A percentile compares a stretch with the other conserved stretches of the same genome.
Evolutionary conservation across 2,329 filamentous ascomycete genomes (phyloP).

Genomic region (Pseudogymnoascus sp.): DNA sequence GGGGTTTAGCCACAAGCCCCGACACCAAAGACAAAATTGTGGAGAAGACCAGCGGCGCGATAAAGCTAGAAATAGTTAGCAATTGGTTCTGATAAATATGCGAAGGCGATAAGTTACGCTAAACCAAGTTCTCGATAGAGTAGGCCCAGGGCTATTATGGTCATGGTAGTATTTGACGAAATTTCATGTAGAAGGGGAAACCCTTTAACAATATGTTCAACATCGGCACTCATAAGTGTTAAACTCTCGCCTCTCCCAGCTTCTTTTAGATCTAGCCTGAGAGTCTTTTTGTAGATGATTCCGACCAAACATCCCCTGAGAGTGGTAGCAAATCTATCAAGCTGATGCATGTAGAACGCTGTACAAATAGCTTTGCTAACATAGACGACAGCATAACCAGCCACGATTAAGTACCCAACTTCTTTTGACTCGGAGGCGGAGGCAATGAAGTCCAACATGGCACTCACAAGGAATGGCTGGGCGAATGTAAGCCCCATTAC

Average conservation of each 20-base stretch:
- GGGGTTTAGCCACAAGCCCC: background rate
- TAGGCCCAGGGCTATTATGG: constrained; percentile 24
- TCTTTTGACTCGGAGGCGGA: background rate
- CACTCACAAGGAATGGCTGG: background rate
- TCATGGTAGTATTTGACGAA: constrained; percentile 26
- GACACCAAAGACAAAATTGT: constrained; percentile 3
- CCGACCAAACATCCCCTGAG: constrained; percentile 22
- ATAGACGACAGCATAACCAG: background rate
- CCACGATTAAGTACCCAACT: background rate
- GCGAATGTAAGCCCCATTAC: background rate
- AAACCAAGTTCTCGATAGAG: constrained; percentile 24
- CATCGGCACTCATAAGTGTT: constrained; percentile 37
- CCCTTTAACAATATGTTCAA: constrained; percentile 33
- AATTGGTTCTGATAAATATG: background rate
- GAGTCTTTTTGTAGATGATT: constrained; percentile 24
- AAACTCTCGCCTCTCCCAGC: background rate
- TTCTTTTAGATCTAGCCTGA: background rate
- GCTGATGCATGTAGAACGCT: background rate
- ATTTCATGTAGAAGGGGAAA: constrained; percentile 26
- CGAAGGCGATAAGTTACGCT: constrained; percentile 19
- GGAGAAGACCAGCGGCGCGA: background rate
- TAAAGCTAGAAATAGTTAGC: background rate
- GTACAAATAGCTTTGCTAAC: constrained; percentile 1
- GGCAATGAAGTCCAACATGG: background rate
- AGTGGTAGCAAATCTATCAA: constrained; percentile 20